Percentiles rank a stretch among this genome's conserved stretches.
These are phyloP conservation scores for Candida suzukii DNA, from an alignment of 805 yeast genomes.

Conservation along the genomic window DNA sequence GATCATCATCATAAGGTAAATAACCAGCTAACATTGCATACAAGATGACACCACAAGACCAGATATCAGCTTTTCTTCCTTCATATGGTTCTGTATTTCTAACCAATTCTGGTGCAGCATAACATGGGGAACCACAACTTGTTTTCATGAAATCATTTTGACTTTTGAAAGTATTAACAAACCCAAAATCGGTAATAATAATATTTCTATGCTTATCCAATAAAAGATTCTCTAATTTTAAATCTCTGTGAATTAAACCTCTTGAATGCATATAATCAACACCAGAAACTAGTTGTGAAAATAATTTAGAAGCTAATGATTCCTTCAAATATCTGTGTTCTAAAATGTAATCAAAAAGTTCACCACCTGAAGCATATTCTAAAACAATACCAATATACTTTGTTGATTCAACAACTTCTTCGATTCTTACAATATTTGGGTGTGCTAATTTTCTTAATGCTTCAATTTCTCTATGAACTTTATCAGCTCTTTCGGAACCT, in stretches of 20 bases:
- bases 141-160: slow-evolving; percentile 83
- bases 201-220: slow-evolving; percentile 83
- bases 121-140: slow-evolving; percentile 95
- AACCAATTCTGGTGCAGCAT: slow-evolving; percentile 97
- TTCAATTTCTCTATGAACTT: slow-evolving; percentile 88
- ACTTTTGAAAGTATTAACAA: slow-evolving; percentile 74
- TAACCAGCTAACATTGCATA: slow-evolving; percentile 98
- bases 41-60: slow-evolving; percentile 94
- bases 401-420: slow-evolving; percentile 89
- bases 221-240: slow-evolving; percentile 66
- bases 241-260: slow-evolving; percentile 73
- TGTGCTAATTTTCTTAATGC: slow-evolving; percentile 81
- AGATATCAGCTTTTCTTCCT: slow-evolving; percentile 89
- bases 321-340: slow-evolving; percentile 85
- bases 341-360: slow-evolving; percentile 85
- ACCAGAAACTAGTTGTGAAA: slow-evolving; percentile 91
- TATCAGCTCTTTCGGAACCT: slow-evolving; percentile 78
- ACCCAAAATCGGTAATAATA: slow-evolving; percentile 87
- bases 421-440: slow-evolving; percentile 88
- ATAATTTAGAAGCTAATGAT: slow-evolving; percentile 73
- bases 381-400: slow-evolving; percentile 93
- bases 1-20: slow-evolving; percentile 96
- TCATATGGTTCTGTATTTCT: slow-evolving; percentile 81
- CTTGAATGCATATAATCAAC: slow-evolving; percentile 83
- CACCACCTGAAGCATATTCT: slow-evolving; percentile 97